Conservation (phyloP, 441 rosid genomes). For the Omphalea diandra region DNA sequence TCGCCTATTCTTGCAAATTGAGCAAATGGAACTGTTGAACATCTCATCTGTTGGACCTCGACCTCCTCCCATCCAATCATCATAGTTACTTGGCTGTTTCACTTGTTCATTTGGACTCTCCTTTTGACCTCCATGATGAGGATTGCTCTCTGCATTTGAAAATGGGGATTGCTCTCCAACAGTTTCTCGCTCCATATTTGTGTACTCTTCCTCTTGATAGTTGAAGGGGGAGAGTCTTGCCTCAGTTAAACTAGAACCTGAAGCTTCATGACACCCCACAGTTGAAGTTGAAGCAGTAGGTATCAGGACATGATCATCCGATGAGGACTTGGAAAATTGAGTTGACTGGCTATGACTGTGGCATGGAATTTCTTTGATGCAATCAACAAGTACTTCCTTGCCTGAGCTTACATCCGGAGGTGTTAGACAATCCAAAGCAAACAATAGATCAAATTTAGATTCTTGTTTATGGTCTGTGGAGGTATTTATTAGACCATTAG, state of each 20-base stretch:
- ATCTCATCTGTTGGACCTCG: conserved; percentile 25
- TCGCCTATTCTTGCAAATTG: conserved; percentile 45
- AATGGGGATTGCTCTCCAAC: conserved; percentile 29
- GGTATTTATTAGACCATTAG: background rate
- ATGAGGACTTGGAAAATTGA: conserved; percentile 19
- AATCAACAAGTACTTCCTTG: conserved; percentile 25
- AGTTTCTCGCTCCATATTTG: conserved; percentile 29
- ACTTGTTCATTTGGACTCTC: conserved; percentile 31
- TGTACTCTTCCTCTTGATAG: conserved; percentile 29
- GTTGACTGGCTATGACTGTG: background rate
- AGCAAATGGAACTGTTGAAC: conserved; percentile 43
- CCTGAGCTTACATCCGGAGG: conserved; percentile 7
- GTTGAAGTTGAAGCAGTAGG: conserved; percentile 22
- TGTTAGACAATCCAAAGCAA: conserved; percentile 26
- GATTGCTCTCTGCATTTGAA: background rate
- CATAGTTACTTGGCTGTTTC: conserved; percentile 16
- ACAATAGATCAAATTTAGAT: background rate
- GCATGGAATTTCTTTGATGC: conserved; percentile 18
- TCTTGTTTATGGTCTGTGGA: no score
- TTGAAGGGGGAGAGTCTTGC: conserved; percentile 17
- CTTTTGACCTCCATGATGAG: conserved; percentile 18
- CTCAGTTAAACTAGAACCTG: conserved; percentile 28
- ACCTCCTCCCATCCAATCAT: conserved; percentile 32
- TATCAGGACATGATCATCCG: conserved; percentile 25
- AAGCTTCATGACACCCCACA: conserved; percentile 22